Evolutionary conservation across 495 filamentous ascomycete genomes (phyloP), one percentile per base, ranked within the genome.

Genomic region (Annulohypoxylon moriforme): DNA sequence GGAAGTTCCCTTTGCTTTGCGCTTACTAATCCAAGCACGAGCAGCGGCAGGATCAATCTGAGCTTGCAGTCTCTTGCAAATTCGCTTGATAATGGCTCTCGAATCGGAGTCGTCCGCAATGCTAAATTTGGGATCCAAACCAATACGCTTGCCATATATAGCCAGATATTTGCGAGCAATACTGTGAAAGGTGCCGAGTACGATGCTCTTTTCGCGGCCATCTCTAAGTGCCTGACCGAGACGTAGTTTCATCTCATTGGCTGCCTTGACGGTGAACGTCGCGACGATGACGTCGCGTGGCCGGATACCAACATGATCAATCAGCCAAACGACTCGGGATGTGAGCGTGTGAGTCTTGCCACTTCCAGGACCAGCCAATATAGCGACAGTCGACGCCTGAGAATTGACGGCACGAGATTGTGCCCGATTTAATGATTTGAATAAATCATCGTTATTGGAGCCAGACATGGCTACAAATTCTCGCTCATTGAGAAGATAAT

Each of bases 331-430:
- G 60, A 97, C 94, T 63, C 96, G 90, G 38, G 96, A 92, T 0
- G 95, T 98, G 36, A 99, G 86, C 3, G 96, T 98, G 81, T 98
- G 95, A 9, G 96, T 99, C 81, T 99, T 99, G 25, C 96, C 96
- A 36, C 85, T 87, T 16, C 86, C 92, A 25, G 92, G 92, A 1
- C 92, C 92, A 3, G 96, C 96, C 20, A 99, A 90, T 33, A 98
- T 95, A 65, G 97, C 96, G 3, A 98, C 83, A 5, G 96, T 91
- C 18, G 89, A 80, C 0, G 94, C 88, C 20, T 87, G 84, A 4
- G 91, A 97, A 27, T 90, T 91, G 49, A 98, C 96, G 0, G 96
- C 96, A n/a, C 86, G 85, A 52, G 85, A 85, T 78, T 99, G 96
- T 1, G 93, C 93, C 36, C 80, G 74, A 80, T 99, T 99, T 46